These are phyloP conservation scores for Reutealis trisperma DNA, from an alignment of 345 rosid genomes.

Conservation along the genomic window DNA sequence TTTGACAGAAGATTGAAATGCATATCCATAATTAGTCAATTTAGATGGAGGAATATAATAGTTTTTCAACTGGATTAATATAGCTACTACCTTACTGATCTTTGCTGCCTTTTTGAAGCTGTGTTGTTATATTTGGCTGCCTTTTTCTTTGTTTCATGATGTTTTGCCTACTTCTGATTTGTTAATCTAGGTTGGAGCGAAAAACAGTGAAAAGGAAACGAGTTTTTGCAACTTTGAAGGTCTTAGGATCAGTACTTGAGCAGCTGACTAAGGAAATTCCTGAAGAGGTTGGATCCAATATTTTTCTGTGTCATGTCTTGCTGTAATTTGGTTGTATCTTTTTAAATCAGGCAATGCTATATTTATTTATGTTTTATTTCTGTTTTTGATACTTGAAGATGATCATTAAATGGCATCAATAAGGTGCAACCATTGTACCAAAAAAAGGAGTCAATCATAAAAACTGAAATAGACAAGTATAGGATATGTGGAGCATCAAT, in stretches of 20 bases:
- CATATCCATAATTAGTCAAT: neutral
- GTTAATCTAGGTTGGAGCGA: constrained; percentile 72
- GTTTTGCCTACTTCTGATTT: constrained; percentile 7
- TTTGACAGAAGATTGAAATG: neutral
- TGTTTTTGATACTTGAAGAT: neutral
- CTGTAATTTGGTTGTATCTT: neutral
- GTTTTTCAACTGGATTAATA: neutral
- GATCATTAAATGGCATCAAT: neutral
- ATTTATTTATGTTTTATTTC: neutral
- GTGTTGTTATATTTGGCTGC: neutral
- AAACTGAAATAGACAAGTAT: neutral
- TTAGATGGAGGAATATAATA: neutral
- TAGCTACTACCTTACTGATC: neutral
- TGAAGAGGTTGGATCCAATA: constrained; percentile 61
- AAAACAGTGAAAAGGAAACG: constrained; percentile 82
- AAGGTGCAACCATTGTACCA: neutral
- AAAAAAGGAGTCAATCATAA: neutral
- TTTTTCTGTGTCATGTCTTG: constrained; percentile 7
- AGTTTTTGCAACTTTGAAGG: constrained; percentile 81
- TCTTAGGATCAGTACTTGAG: constrained; percentile 79
- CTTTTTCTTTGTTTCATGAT: constrained; percentile 6
- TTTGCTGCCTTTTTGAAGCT: neutral
- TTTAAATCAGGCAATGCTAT: neutral
- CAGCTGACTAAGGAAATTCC: constrained; percentile 82
- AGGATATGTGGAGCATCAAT: neutral